Conservation (phyloP, 257 asterid species). For the Gentiana macrophylla region DNA sequence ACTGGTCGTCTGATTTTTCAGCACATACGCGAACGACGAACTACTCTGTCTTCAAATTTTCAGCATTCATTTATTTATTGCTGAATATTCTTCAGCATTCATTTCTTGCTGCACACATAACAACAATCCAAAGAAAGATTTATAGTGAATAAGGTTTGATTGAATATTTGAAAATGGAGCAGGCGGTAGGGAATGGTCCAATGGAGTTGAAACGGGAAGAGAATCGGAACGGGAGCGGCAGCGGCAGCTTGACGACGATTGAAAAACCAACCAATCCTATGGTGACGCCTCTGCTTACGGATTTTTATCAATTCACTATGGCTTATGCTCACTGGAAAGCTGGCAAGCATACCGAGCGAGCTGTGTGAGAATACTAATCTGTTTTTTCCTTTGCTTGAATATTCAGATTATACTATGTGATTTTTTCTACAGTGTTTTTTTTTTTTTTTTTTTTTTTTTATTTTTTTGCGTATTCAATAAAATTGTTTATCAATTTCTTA, state of each 20-base stretch:
- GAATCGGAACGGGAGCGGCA: conserved; percentile 11
- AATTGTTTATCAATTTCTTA: too few relatives aligned
- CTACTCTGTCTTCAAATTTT: too few relatives aligned
- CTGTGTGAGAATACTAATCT: conserved; percentile 47
- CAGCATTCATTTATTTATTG: too few relatives aligned
- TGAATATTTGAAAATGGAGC: conserved; percentile 24
- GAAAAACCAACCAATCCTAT: conserved; percentile 86
- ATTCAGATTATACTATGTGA: neutral
- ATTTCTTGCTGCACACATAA: too few relatives aligned
- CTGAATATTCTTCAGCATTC: too few relatives aligned
- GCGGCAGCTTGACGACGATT: conserved; percentile 3
- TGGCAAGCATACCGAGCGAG: conserved; percentile 77
- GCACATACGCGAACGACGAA: neutral
- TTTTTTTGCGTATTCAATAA: neutral
- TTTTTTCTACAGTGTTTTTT: neutral
- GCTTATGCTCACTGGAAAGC: conserved; percentile 99
- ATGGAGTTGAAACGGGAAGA: conserved; percentile 7
- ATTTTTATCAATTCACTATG: conserved; percentile 96
- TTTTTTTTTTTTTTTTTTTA: neutral
- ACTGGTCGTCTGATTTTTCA: conserved; percentile 9
- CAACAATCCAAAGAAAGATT: neutral
- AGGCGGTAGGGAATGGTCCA: conserved; percentile 37
- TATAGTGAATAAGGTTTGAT: conserved; percentile 3
- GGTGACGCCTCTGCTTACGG: conserved; percentile 95
- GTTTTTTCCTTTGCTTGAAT: neutral